Evolutionary conservation across 495 filamentous ascomycete genomes (phyloP).

Genomic region (Amniculicola lignicola): DNA sequence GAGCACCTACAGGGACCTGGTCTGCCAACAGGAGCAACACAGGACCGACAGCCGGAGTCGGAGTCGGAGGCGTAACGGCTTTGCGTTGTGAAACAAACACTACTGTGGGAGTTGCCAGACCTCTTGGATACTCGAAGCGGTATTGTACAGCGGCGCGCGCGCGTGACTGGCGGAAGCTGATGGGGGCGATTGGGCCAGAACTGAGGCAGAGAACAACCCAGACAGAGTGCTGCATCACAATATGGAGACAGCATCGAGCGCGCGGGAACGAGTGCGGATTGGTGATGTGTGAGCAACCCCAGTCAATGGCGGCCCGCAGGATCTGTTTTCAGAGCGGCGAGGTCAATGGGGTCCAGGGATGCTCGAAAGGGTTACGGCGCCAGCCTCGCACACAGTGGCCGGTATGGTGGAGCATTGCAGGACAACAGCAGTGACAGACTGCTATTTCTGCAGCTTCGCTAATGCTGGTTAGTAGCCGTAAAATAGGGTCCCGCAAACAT

Average conservation of each 20-base stretch:
- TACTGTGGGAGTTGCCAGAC: too few relatives aligned
- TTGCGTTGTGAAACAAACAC: too few relatives aligned
- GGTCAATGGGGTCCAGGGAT: neutral
- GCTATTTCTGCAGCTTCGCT: constrained; percentile 17
- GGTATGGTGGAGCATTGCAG: neutral
- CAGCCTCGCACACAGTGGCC: constrained; percentile 1
- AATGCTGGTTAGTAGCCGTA: constrained; percentile 5
- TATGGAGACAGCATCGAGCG: constrained; percentile 1
- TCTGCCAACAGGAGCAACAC: too few relatives aligned
- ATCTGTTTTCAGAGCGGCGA: constrained; percentile 1
- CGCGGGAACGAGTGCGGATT: neutral
- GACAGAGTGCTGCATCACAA: constrained; percentile 10
- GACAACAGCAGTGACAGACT: too few relatives aligned
- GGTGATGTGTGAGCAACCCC: constrained; percentile 4
- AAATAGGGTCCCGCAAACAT: neutral
- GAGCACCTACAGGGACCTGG: neutral
- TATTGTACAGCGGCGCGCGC: too few relatives aligned
- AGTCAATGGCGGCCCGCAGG: neutral
- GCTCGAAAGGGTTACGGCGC: constrained; percentile 1
- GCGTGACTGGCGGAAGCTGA: neutral
- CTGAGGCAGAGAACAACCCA: neutral
- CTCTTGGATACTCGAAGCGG: too few relatives aligned
- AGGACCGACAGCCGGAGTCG: too few relatives aligned
- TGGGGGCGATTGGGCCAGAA: constrained; percentile 3
- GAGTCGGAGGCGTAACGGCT: too few relatives aligned